Evolutionary conservation across 116 monocot genomes (phyloP), one percentile per base, ranked within the genome.

Genomic region (Phalaenopsis hybrid): DNA sequence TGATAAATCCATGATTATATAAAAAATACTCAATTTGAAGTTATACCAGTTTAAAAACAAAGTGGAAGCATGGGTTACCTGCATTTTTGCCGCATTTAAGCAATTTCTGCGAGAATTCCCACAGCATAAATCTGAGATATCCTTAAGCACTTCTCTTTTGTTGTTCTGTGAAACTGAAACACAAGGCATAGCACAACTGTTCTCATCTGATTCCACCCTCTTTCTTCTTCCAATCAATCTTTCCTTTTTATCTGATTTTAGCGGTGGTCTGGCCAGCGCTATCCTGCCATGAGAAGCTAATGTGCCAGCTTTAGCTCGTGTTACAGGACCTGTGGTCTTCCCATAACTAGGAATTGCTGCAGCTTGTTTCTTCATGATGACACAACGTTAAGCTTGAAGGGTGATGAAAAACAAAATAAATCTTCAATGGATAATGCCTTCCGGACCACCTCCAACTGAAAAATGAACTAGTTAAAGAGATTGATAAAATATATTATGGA

Each of bases 161-260:
- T 83, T 79, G 79, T 74, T 46, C 79, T 83, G 83, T 43, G 70
- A 83, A 83, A 78, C 52, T 79, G 79, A 72, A 69, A 44, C 79
- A 46, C 4, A 46, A 10, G 83, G 83, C 44, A 73, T 79, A 79
- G 79, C 79, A 79, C 34, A 72, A 73, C 28, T 59, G 17, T 79
- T 83, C 83, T 83, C 83, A 25, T 83, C 79, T 21, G 46, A 75
- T 5, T 44, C 46, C 20, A 75, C 75, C 70, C 73, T 83, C 74
- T 79, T 83, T 79, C 68, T 83, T 75, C n/a, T 75, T 75, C 75
- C 75, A 8, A 75, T 21, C 44, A 18, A 10, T 75, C 75, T 75
- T 75, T 75, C 6, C 11, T 75, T 75, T 44, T 75, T 75, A 75
- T 75, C 46, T 75, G 75, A 45, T 46, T 46, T 44, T 75, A n/a